Base-by-base conservation (phyloP, 2,329 filamentous ascomycete species). In the Fusarium gaditjirri region DNA sequence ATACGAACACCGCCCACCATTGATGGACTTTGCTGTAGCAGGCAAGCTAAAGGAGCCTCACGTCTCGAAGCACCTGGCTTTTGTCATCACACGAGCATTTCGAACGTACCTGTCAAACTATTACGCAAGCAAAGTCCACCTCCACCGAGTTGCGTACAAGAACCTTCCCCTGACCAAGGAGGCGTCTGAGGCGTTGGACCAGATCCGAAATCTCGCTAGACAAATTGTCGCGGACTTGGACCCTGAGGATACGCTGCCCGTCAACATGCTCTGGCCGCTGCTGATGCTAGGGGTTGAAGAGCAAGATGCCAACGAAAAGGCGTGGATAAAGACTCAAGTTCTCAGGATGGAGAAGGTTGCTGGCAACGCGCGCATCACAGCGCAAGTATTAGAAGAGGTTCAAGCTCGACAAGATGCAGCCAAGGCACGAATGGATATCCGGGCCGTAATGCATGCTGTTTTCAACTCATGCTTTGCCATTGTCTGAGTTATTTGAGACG, bases 71-170 rank as follows among this genome's bases (percentile, higher is more conserved):
- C 84, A 84, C 43, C 80, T 89, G 57, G 85, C 86, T 12, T 81
- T 83, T 61, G 83, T 84, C 35, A 84, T 88, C 57, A 88, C 86
- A 2, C 80, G 86, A 33, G 84, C 84, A n/a, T 88, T 88, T 70
- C 81, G 87, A 35, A 87, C 86, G 3, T 89, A 88, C 73, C 81
- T 88, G 23, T 86, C 86, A 54, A 89, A 89, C 73, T 89, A 86
- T 76, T 84, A 88, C 71, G 86, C 87, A 11, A 86, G 84, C 71
- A 87, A 86, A 69, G 83, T 90, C 33, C 86, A 89, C 70, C 81
- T 89, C 6, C 87, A 89, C 72, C 83, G 87, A 5, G 87, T 89
- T 13, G 87, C 87, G 5, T 88, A 89, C 77, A 87, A 86, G 72
- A 82, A 80, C 25, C 80, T 89, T 9, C 87, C 87, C 2, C 79